Evolutionary conservation across 805 yeast genomes (phyloP), one percentile per base, ranked within the genome.

Genomic region (Candida germanica): DNA sequence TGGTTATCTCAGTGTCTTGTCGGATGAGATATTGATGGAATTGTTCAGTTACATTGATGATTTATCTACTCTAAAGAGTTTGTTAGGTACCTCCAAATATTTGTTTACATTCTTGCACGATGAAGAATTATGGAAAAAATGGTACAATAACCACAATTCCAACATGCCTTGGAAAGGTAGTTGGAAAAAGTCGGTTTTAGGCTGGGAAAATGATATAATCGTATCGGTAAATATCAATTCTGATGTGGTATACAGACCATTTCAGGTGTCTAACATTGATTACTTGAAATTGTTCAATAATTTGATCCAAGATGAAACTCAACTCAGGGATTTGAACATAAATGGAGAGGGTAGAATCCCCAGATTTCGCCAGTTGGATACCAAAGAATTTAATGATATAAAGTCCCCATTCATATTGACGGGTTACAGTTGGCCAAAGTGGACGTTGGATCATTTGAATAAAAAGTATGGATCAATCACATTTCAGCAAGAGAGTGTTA

Each of bases 401-500:
- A 64, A 68, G 39, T 61, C 69, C 35, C 96, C 96, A 1, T 87
- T 88, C 51, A 80, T 83, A 3, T 53, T 82, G 13, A 64, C 66
- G 2, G 20, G 38, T 9, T 45, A 54, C 8, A 59, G 80, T 43
- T 83, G 83, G 94, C 91, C 83, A 6, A 34, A 56, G 2, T 84
- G 95, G 94, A 62, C 69, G 6, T 53, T 82, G 13, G 59, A 62
- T 1, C 53, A 59, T 13, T 61, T 88, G 18, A 58, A 69, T 4
- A 42, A 57, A 2, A 54, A 80, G 35, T 87, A 81, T 44, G 77
- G 87, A 2, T 56, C 71, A 15, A 80, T 74, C 3, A 63, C 58
- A 30, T 89, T 89, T 59, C 74, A 91, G 36, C 95, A 88, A 57
- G 97, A 89, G 59, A 77, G 85, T 20, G 91, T 87, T 30, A 75